Conservation (phyloP, 352 stramenopile genomes). For the Phytophthora pisi region DNA sequence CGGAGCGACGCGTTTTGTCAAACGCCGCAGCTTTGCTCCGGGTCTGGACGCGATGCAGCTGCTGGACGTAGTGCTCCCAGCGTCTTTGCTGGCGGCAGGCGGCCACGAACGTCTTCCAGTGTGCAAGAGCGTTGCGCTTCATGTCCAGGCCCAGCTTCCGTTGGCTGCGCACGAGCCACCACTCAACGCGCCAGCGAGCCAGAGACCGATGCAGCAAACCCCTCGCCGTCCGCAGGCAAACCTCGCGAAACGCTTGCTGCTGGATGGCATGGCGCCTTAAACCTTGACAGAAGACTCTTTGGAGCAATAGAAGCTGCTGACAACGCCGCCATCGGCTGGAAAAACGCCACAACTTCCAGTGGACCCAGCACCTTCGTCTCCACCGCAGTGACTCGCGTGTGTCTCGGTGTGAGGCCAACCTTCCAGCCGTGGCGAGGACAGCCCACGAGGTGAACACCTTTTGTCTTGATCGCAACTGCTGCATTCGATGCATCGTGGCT, state of each 20-base stretch:
- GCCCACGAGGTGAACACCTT: slow-evolving; percentile 22
- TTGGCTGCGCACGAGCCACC: slow-evolving; percentile 27
- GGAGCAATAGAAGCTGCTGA: slow-evolving; percentile 9
- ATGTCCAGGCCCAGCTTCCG: slow-evolving; percentile 11
- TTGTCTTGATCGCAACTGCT: slow-evolving; percentile 21
- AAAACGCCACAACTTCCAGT: slow-evolving; percentile 35
- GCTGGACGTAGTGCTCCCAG: slow-evolving; percentile 33
- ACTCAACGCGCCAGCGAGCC: slow-evolving; percentile 28
- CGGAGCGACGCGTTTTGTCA: slow-evolving; percentile 5
- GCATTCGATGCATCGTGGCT: slow-evolving; percentile 23
- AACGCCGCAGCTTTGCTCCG: slow-evolving; percentile 3
- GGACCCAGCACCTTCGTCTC: slow-evolving; percentile 21
- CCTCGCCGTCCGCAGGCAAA: slow-evolving; percentile 16
- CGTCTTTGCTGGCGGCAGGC: slow-evolving; percentile 35
- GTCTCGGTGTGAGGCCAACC: slow-evolving; percentile 3
- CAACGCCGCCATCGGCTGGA: slow-evolving; percentile 23
- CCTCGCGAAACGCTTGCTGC: slow-evolving; percentile 31
- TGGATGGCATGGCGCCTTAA: slow-evolving; percentile 28
- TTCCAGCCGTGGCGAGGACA: slow-evolving; percentile 2
- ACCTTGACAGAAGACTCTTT: slow-evolving; percentile 17
- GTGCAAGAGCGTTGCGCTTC: slow-evolving; percentile 19
- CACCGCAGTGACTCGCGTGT: slow-evolving; percentile 13
- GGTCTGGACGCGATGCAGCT: slow-evolving; percentile 32
- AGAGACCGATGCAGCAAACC: slow-evolving; percentile 22
- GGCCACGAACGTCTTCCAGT: slow-evolving; percentile 24